Evolutionary conservation across 2,329 filamentous ascomycete species (phyloP).

Genomic region (Clarireedia monteithiana): DNA sequence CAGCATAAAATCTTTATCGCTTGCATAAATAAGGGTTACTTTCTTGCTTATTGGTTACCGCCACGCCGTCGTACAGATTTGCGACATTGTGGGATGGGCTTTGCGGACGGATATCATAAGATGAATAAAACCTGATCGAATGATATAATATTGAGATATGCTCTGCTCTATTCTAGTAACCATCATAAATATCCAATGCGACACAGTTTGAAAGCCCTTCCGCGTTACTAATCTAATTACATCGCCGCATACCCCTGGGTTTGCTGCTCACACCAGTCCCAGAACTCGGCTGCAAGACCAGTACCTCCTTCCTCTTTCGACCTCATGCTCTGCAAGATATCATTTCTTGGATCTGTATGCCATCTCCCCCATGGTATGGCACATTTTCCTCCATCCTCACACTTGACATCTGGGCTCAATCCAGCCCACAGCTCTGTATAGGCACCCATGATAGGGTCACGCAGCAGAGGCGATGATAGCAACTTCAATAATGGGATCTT

Average conservation of each 20-base stretch:
- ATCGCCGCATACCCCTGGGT: neutral
- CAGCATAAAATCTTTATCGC: too few species aligned
- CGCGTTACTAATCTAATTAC: too few species aligned
- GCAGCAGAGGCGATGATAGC: neutral
- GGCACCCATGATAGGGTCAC: neutral
- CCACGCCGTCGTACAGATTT: too few species aligned
- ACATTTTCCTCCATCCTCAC: neutral
- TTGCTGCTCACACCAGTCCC: slow-evolving; percentile 1
- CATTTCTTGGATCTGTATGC: neutral
- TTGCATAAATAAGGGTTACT: too few species aligned
- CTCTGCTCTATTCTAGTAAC: too few species aligned
- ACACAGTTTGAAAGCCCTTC: too few species aligned
- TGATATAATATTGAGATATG: too few species aligned
- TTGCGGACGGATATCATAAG: too few species aligned
- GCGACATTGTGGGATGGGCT: too few species aligned
- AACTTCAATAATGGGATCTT: neutral
- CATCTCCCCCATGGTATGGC: neutral
- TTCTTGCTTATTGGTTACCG: too few species aligned
- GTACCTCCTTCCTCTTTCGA: neutral
- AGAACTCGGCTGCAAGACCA: neutral
- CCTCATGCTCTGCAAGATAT: neutral
- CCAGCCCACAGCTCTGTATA: slow-evolving; percentile 9
- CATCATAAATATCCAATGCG: too few species aligned
- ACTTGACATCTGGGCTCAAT: neutral
- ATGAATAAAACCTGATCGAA: too few species aligned